Base-by-base conservation (phyloP, 768 basidiomycete species). In the Rhizopogon vesiculosus region DNA sequence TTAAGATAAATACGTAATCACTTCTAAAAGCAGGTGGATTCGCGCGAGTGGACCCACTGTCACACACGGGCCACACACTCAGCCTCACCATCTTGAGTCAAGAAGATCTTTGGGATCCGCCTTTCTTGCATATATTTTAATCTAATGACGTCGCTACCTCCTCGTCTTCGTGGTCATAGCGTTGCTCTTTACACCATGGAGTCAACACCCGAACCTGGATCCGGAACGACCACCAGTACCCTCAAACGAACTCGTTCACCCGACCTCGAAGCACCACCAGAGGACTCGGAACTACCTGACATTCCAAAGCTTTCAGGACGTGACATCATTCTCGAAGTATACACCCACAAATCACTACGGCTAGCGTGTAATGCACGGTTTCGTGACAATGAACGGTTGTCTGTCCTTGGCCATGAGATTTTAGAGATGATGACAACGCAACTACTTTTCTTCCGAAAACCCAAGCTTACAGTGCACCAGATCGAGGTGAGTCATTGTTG, bases 301-400 rank as follows among this genome's bases (percentile, higher is more conserved):
- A 65, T 81, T 57, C 87, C 82, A 44, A 75, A 73, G 64, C 72
- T 81, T 55, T 73, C 74, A 31, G 76, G 75, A 54, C 81, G 25
- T 25, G 25, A 85, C 50, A 71, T 82, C 39, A 72, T 84, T 60
- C 78, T 90, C 51, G 80, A 86, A 61, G 83, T 88, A 51, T 89
- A 80, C 62, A 88, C 86, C 12, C 88, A 91, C 65, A 77, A 70
- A 61, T 86, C 86, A 18, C 74, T 90, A 49, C 76, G 81, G 50
- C 76, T 71, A 66, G 63, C 69, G 61, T 59, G 70, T 60, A 69
- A 68, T 42, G 60, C 72, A 63, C 58, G 74, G 74, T 78, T 76
- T 64, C 72, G 71, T 59, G 83, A 86, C 66, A 84, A 83, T 59
- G 83, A 83, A 65, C 71, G 84, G 52, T 67, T 87, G 55, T 69